Evolutionary conservation across 1,139 yeast genomes (phyloP), one percentile per base, ranked within the genome.

Genomic region (Suhomyces yuchorum): DNA sequence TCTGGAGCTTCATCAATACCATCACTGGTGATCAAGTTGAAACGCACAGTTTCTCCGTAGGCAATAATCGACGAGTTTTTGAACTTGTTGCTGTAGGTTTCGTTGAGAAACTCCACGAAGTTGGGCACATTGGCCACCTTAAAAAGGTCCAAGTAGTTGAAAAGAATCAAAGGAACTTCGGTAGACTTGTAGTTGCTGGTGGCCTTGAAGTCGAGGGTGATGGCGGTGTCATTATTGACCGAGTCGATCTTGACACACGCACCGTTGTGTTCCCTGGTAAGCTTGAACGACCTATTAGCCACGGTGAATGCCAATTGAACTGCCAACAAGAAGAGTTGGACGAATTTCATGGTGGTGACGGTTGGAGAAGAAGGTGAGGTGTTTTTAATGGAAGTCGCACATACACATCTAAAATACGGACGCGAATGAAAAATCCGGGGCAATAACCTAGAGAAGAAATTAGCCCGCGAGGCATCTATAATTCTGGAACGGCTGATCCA

Each of bases 131-230:
- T 54, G 14, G 38, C 32, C 37, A 50, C 44, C 39, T 49, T 51
- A 23, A 26, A 26, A 22, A 54, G 39, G 23, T 56, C 59, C 43
- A 46, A 37, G 49, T 54, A 56, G 44, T 53, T 47, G 52, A 54
- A 56, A n/a, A 56, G 38, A 12, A 54, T 37, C 26, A 53, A 45
- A 3, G 59, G 58, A 15, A 53, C 37, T 23, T 47, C 47, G 11
- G 52, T 51, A 5, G 43, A 37, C 15, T 42, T 19, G 43, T 41
- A 43, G 28, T 38, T 18, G 8, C 18, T 34, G 17, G 42, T 35
- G 9, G 41, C 45, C 12, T 26, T 23, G 40, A 54, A 45, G 35
- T 44, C 47, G 15, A 55, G 32, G 2, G 41, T 15, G 28, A 55
- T 22, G 14, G 45, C 19, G 14, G 58, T 55, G 30, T 50, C 20